These are phyloP conservation scores for Fusarium sp. DNA, from an alignment of 2,329 filamentous ascomycete genomes.

Conservation along the genomic window DNA sequence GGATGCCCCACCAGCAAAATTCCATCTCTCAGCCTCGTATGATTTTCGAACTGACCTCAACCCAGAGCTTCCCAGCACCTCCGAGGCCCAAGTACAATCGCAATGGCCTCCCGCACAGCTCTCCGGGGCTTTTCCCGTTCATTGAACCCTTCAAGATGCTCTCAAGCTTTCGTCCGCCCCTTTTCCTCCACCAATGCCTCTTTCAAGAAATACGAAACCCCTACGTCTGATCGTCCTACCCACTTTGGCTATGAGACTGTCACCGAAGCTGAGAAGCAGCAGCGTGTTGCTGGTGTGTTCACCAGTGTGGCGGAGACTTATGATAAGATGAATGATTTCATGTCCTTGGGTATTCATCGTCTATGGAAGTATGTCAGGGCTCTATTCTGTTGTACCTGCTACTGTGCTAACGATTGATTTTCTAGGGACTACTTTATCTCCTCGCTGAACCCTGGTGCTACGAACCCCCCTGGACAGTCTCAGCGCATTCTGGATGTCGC, in stretches of 20 bases:
- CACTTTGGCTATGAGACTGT: constrained; percentile 94
- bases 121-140: constrained; percentile 47
- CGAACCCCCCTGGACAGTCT: constrained; percentile 57
- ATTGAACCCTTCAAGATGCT: constrained; percentile 31
- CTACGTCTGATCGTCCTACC: constrained; percentile 69
- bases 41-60: constrained; percentile 44
- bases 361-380: constrained; percentile 79
- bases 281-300: constrained; percentile 86
- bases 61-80: constrained; percentile 26
- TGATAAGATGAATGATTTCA: constrained; percentile 98
- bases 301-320: constrained; percentile 94
- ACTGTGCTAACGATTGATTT: constrained; percentile 22
- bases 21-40: constrained; percentile 48
- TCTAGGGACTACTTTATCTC: constrained; percentile 88
- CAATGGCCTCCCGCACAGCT: constrained; percentile 49
- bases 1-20: constrained; percentile 40
- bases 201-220: constrained; percentile 46
- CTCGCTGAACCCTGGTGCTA: constrained; percentile 83
- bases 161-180: constrained; percentile 38
- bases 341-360: constrained; percentile 97
- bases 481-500: constrained; percentile 93
- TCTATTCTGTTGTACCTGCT: neutral
- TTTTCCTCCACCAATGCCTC: constrained; percentile 48
- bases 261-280: constrained; percentile 79
- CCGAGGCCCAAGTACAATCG: constrained; percentile 24